Evolutionary conservation across 148 eudicot species (phyloP), one percentile per base, ranked within the genome.

Genomic region (Fagopyrum homotropicum): DNA sequence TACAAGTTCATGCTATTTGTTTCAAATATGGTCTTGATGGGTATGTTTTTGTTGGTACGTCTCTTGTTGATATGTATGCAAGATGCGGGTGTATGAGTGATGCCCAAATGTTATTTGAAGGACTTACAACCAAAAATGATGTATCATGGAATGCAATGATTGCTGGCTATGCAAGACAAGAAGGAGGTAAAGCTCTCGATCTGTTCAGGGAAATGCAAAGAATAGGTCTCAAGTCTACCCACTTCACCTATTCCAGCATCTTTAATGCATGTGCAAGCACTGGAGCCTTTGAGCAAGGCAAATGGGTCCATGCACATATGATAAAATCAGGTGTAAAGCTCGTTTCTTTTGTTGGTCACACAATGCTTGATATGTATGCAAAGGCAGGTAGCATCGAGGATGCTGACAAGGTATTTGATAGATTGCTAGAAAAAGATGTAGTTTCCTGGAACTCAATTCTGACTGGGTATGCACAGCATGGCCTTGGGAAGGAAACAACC

Each of bases 381-480:
- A 89, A 87, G 72, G 85, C 87, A 14, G 93, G 93, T 60, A 86
- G 89, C 74, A 87, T 87, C 40, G 59, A 77, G 54, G 91, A 86
- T 79, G 90, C 93, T 0, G 79, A 79, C 73, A 83, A 79, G 74
- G 89, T 87, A 17, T 89, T 89, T 78, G 68, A 77, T 70, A 79
- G 88, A 70, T 66, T 87, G 69, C 77, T 78, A 5, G 82, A 82
- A 19, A 77, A 72, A 68, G 77, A 84, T 74, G 78, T 87, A n/a
- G 86, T 89, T 79, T 87, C 93, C 4, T 89, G 93, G 93, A 89
- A 89, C 55, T 81, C 93, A 0, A 83, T 89, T 86, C 83, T 89
- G 29, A 81, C 83, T 5, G 90, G 85, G 29, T 87, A 81, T 80
- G 89, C 93, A 47, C 93, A 85, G 74, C 88, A 87, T 69, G 93